Percentiles rank a stretch among this genome's conserved stretches.
Conservation (phyloP, 768 basidiomycete species). For the Pisolithus marmoratus region DNA sequence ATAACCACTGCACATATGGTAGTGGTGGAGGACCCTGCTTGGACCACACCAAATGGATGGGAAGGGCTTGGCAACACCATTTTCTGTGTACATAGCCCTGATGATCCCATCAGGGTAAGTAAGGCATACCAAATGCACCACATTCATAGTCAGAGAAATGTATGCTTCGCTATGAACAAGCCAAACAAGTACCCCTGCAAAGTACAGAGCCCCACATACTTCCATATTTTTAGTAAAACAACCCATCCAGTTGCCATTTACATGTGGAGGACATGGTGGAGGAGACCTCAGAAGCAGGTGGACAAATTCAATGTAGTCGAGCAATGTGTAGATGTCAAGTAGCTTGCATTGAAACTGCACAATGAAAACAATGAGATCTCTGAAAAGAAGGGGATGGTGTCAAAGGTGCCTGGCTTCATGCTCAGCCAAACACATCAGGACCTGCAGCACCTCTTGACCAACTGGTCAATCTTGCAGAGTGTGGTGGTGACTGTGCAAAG, state of each 20-base stretch:
- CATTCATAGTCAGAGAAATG: background rate
- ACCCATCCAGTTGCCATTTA: slow-evolving; percentile 6
- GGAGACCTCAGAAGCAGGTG: background rate
- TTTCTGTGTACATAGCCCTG: background rate
- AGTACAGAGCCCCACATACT: slow-evolving; percentile 1
- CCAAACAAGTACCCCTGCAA: slow-evolving; percentile 8
- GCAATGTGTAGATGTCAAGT: slow-evolving; percentile 4
- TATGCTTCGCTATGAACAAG: background rate
- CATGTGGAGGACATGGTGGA: background rate
- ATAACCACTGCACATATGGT: background rate
- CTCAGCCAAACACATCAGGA: background rate
- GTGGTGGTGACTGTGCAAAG: background rate
- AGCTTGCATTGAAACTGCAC: slow-evolving; percentile 1
- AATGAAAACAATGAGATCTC: slow-evolving; percentile 2
- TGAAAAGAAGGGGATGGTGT: background rate
- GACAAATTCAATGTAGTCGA: slow-evolving; percentile 4
- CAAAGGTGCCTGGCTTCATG: background rate
- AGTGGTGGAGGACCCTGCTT: background rate
- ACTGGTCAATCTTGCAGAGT: background rate
- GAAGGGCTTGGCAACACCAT: background rate
- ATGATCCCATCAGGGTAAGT: background rate
- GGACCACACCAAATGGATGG: background rate
- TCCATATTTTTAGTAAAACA: slow-evolving; percentile 1
- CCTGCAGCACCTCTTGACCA: background rate
- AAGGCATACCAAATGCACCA: background rate